Percentiles rank a stretch among this genome's conserved stretches.
phyloP scores from a whole-genome alignment of 2,329 filamentous ascomycete genomes.

The Nemania bipapillata region DNA sequence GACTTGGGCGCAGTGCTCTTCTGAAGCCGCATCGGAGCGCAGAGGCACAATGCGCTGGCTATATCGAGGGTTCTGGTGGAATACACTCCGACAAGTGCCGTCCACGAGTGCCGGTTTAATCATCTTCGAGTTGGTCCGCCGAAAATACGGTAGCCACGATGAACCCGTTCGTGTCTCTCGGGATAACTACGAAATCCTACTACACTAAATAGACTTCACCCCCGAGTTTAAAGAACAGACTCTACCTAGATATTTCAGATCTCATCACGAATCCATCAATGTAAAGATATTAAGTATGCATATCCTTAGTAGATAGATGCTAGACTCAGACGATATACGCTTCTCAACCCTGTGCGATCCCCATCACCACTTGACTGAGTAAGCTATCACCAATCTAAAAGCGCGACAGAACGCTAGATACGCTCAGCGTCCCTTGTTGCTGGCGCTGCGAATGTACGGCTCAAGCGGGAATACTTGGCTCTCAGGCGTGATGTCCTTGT shows the following conservation, averaged over 20 bases:
- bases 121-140: constrained; percentile 79
- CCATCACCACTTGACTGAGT: not conserved
- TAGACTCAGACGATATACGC: not conserved
- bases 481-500: constrained; percentile 62
- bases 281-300: constrained; percentile 6
- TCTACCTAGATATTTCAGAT: not conserved
- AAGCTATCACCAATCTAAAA: not conserved
- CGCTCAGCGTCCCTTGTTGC: constrained; percentile 48
- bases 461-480: constrained; percentile 67
- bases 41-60: constrained; percentile 71
- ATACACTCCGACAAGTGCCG: constrained; percentile 77
- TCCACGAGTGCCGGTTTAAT: constrained; percentile 81
- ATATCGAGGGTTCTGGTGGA: constrained; percentile 77
- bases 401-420: not conserved
- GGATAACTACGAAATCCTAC: constrained; percentile 77
- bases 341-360: not conserved
- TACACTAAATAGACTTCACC: constrained; percentile 57
- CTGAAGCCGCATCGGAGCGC: constrained; percentile 66
- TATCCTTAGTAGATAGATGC: constrained; percentile 9
- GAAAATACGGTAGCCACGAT: constrained; percentile 74
- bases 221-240: too few relatives aligned
- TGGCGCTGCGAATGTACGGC: constrained; percentile 59
- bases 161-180: constrained; percentile 73
- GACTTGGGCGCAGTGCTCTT: constrained; percentile 69
- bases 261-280: not conserved